Evolutionary conservation across 192 early-diverging fungal genomes (phyloP).

Genomic region (Coemansia sp.): DNA sequence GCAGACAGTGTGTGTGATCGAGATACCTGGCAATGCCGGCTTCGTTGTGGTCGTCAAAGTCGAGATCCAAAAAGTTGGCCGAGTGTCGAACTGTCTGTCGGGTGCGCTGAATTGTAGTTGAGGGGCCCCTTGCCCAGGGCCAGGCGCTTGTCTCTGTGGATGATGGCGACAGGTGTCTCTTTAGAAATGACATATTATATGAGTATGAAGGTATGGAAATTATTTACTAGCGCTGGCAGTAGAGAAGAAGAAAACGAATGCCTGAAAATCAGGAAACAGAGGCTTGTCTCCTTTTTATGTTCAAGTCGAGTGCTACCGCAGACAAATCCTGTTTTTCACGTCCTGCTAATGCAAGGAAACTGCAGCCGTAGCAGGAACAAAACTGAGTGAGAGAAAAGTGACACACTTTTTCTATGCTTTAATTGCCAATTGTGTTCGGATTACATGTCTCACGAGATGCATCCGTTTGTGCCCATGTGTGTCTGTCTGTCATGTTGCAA

Average conservation of each 20-base stretch:
- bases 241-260: neutral
- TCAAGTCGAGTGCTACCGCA: no score
- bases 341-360: no score
- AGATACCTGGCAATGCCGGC: neutral
- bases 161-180: conserved; percentile 2
- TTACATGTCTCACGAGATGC: no score
- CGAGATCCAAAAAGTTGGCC: conserved; percentile 39
- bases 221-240: neutral
- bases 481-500: no score
- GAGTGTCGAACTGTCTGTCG: conserved; percentile 1
- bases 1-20: conserved; percentile 10
- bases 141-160: conserved; percentile 8
- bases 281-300: neutral
- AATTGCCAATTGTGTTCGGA: no score
- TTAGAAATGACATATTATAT: conserved; percentile 5
- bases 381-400: no score
- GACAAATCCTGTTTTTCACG: no score
- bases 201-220: neutral
- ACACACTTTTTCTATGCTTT: no score
- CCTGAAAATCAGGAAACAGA: neutral
- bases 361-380: no score
- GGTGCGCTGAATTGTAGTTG: neutral
- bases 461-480: no score
- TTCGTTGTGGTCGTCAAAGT: conserved; percentile 6
- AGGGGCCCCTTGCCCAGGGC: neutral